Conservation (phyloP, 164 flowering plant species). For the Stephania cephalantha region DNA sequence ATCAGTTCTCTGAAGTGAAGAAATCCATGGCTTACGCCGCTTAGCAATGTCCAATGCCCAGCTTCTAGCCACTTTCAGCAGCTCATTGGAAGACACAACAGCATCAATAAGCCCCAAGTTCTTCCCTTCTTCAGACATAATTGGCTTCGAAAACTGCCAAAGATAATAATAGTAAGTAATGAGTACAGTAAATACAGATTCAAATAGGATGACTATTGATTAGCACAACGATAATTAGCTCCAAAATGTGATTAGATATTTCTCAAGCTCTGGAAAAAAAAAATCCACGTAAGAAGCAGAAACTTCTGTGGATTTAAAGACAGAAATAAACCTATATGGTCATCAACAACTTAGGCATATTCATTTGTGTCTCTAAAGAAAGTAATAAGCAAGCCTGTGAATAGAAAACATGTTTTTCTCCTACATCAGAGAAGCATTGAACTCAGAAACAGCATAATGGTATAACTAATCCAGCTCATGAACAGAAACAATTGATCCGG, state of each 20-base stretch:
- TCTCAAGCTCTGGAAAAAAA: background rate
- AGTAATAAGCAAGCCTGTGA: background rate
- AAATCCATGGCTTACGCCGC: conserved; percentile 76
- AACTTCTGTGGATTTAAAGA: background rate
- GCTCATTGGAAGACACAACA: conserved; percentile 60
- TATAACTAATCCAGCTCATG: background rate
- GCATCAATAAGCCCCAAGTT: conserved; percentile 90
- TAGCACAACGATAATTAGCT: background rate
- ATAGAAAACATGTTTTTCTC: background rate
- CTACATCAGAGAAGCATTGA: background rate
- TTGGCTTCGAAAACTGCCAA: conserved; percentile 68
- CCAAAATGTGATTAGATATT: background rate
- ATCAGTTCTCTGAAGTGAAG: conserved; percentile 72
- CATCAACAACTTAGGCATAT: background rate
- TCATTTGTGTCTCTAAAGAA: background rate
- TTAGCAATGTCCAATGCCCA: conserved; percentile 93
- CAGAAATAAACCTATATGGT: background rate
- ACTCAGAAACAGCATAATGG: background rate
- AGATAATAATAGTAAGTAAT: conserved; percentile 1
- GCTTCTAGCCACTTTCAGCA: conserved; percentile 57
- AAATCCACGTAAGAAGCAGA: background rate
- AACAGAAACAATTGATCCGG: background rate
- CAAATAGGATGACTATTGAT: background rate
- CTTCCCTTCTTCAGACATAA: conserved; percentile 79
- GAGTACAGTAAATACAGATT: conserved; percentile 1